Percentiles rank a stretch among this genome's conserved stretches.
Conservation (phyloP, 2,329 filamentous ascomycete genomes). For the Ambrosiella xylebori region DNA sequence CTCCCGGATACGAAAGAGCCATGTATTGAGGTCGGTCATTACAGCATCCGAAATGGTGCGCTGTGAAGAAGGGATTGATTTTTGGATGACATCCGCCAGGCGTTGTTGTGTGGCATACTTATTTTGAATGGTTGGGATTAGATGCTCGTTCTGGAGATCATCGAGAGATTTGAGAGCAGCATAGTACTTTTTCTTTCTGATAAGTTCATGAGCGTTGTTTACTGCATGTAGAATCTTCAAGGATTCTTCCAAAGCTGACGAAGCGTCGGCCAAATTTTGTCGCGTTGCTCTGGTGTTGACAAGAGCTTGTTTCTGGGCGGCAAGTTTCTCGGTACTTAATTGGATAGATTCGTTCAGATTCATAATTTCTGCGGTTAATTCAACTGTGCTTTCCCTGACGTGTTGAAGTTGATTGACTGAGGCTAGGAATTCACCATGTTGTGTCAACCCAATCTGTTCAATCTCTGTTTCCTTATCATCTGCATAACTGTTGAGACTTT, state of each 20-base stretch:
- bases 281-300: conserved; percentile 84
- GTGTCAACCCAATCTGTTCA: conserved; percentile 82
- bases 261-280: conserved; percentile 90
- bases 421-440: conserved; percentile 88
- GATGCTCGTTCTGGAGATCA: conserved; percentile 87
- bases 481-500: conserved; percentile 43
- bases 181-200: conserved; percentile 89
- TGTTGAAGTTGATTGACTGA: conserved; percentile 89
- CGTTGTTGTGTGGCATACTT: conserved; percentile 90
- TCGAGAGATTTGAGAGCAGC: conserved; percentile 84
- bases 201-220: conserved; percentile 83
- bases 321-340: conserved; percentile 80
- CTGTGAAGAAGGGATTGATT: conserved; percentile 82
- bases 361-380: conserved; percentile 77
- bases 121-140: conserved; percentile 52
- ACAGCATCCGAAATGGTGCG: conserved; percentile 90
- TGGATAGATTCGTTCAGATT: conserved; percentile 90
- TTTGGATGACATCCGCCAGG: conserved; percentile 87
- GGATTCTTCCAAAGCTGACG: conserved; percentile 74
- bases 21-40: conserved; percentile 92
- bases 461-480: conserved; percentile 80
- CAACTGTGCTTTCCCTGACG: conserved; percentile 78
- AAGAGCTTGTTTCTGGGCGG: conserved; percentile 82
- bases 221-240: conserved; percentile 81
- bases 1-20: conserved; percentile 87